Evolutionary conservation across 2,329 filamentous ascomycete species (phyloP).

Genomic region (Paraphaeosphaeria minitans): DNA sequence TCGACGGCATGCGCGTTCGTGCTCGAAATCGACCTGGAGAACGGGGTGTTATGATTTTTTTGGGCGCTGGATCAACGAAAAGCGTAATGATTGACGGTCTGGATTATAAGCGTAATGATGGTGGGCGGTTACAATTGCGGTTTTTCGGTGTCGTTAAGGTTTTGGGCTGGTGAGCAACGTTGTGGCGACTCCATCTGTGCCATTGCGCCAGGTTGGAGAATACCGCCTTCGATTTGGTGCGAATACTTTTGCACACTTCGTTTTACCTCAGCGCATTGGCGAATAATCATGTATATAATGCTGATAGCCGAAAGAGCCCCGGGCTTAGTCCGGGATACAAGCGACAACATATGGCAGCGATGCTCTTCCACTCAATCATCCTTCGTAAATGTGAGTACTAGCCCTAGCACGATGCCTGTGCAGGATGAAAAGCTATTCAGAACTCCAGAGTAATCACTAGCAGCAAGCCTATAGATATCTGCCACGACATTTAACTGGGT

Average conservation of each 20-base stretch:
- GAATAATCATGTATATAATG: no score
- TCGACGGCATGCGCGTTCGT: conserved; percentile 29
- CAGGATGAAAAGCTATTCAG: no score
- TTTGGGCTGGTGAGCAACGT: not conserved
- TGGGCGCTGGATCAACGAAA: no score
- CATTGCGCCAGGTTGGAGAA: not conserved
- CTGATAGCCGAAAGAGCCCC: no score
- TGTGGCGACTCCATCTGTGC: not conserved
- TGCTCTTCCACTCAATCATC: not conserved
- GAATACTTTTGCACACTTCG: no score
- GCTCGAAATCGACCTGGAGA: conserved; percentile 46
- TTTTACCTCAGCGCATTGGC: no score
- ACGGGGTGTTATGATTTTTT: conserved; percentile 34
- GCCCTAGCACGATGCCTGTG: no score
- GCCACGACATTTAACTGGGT: no score
- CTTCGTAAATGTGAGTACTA: not conserved
- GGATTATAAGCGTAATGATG: not conserved
- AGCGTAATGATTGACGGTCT: conserved; percentile 4
- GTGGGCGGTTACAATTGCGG: not conserved
- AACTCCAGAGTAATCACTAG: no score
- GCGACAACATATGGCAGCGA: not conserved
- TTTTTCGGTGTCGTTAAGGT: not conserved
- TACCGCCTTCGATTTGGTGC: no score
- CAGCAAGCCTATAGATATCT: no score
- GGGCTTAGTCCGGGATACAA: no score